Conservation (phyloP, 768 basidiomycete species). For the Pleurotus platypus region DNA sequence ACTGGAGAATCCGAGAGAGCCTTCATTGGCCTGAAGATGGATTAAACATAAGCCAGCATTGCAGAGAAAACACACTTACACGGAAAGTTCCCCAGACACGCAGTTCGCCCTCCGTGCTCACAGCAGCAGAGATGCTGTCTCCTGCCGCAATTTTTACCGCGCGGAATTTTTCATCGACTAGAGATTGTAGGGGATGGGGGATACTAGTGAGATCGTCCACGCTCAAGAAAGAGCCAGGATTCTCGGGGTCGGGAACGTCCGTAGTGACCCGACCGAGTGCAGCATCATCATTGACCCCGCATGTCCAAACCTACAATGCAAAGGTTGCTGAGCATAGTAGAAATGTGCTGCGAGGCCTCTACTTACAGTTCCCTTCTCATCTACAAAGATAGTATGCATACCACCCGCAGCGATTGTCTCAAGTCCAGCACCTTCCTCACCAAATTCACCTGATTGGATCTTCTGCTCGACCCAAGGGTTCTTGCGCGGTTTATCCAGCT, state of each 20-base stretch:
- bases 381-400: conserved; percentile 84
- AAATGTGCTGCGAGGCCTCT: background rate
- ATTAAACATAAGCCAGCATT: conserved; percentile 2
- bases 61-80: conserved; percentile 38
- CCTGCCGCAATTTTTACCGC: conserved; percentile 82
- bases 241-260: conserved; percentile 55
- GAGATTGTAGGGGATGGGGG: conserved; percentile 63
- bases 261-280: conserved; percentile 79
- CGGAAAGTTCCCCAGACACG: conserved; percentile 90
- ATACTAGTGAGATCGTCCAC: conserved; percentile 49
- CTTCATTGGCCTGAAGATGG: conserved; percentile 59
- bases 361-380: conserved; percentile 87
- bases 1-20: conserved; percentile 79
- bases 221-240: conserved; percentile 55
- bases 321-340: conserved; percentile 3
- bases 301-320: conserved; percentile 72
- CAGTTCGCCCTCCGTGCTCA: conserved; percentile 76
- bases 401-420: conserved; percentile 82
- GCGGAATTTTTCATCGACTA: conserved; percentile 78
- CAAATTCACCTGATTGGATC: conserved; percentile 69
- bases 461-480: conserved; percentile 76
- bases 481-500: conserved; percentile 72
- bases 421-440: conserved; percentile 71
- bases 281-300: conserved; percentile 86
- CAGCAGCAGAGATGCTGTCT: conserved; percentile 84